Evolutionary conservation across 2,329 filamentous ascomycete species (phyloP).

Genomic region (Penicillium psychrosexuale): DNA sequence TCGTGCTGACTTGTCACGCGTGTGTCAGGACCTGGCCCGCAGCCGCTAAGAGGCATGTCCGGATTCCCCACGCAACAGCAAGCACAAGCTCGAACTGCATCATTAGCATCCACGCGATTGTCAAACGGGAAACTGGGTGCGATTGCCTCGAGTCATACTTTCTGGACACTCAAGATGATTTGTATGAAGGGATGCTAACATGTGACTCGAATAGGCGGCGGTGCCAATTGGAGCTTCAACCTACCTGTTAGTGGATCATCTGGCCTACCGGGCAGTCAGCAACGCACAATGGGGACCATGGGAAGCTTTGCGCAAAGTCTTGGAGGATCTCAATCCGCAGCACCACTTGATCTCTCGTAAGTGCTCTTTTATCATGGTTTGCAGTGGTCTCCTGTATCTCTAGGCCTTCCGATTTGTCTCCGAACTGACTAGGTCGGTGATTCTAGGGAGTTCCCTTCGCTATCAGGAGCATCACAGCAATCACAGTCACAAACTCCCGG

Average conservation of each 20-base stretch:
- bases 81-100: constrained; percentile 46
- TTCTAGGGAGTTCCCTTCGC: constrained; percentile 59
- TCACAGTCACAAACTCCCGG: constrained; percentile 52
- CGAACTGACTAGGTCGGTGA: constrained; percentile 14
- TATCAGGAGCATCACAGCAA: constrained; percentile 57
- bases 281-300: constrained; percentile 51
- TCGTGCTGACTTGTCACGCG: constrained; percentile 18
- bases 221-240: constrained; percentile 58
- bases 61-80: constrained; percentile 54
- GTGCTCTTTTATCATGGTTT: constrained; percentile 27
- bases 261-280: constrained; percentile 50
- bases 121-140: constrained; percentile 56
- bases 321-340: constrained; percentile 52
- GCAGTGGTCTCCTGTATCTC: constrained; percentile 1
- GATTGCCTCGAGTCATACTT: constrained; percentile 10
- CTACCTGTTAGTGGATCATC: constrained; percentile 53
- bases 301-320: constrained; percentile 58
- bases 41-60: constrained; percentile 53
- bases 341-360: constrained; percentile 57
- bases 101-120: constrained; percentile 49
- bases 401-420: background rate
- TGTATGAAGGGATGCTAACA: constrained; percentile 23
- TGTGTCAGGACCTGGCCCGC: constrained; percentile 47
- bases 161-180: constrained; percentile 1
- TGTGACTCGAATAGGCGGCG: constrained; percentile 43